phyloP scores from a whole-genome alignment of 805 yeast genomes.

The Metschnikowia bowlesiae region DNA sequence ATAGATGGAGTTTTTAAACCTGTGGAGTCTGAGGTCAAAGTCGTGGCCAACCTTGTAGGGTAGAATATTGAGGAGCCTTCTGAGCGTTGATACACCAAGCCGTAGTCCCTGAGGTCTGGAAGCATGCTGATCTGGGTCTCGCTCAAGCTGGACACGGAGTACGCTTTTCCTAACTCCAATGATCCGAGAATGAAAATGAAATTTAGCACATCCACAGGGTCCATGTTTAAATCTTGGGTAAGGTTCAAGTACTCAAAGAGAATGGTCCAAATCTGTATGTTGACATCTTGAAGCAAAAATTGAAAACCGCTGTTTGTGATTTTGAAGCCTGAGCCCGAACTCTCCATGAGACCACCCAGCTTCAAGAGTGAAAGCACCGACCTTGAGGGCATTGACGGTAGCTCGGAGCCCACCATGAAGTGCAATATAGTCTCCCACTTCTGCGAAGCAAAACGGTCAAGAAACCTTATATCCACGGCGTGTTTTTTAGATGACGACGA shows the following conservation, averaged over 20 bases:
- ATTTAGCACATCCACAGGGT: conserved; percentile 91
- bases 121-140: conserved; percentile 82
- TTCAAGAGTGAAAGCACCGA: conserved; percentile 74
- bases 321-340: conserved; percentile 42
- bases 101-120: conserved; percentile 87
- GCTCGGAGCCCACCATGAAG: conserved; percentile 94
- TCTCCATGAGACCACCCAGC: conserved; percentile 87
- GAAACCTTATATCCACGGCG: conserved; percentile 55
- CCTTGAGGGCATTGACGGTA: conserved; percentile 61
- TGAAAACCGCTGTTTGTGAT: conserved; percentile 94
- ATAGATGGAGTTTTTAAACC: conserved; percentile 68
- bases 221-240: conserved; percentile 83
- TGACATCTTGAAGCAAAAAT: conserved; percentile 85
- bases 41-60: conserved; percentile 88
- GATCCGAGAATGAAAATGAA: conserved; percentile 93
- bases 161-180: conserved; percentile 83
- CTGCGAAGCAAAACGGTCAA: conserved; percentile 74
- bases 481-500: conserved; percentile 51
- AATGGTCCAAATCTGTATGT: conserved; percentile 92
- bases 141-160: conserved; percentile 63
- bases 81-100: conserved; percentile 66
- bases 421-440: conserved; percentile 96
- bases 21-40: conserved; percentile 78
- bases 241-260: conserved; percentile 80
- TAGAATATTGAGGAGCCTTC: conserved; percentile 63